A percentile compares a stretch with the other conserved stretches of the same genome.
These are phyloP conservation scores for Trametes coccinea DNA, from an alignment of 768 basidiomycete species.

Conservation along the genomic window DNA sequence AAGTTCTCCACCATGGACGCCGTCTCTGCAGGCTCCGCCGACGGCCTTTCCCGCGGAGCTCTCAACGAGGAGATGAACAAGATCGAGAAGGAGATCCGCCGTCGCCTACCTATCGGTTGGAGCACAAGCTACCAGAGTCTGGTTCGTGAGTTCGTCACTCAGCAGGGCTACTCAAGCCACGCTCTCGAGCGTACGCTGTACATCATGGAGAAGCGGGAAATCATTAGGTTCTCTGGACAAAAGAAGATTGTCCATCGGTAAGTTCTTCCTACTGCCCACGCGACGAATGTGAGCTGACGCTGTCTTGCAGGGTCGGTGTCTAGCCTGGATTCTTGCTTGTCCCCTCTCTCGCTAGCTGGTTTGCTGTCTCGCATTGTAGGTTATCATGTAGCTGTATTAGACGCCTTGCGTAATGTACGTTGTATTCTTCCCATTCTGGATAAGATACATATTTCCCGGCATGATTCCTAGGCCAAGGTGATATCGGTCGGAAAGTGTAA, in stretches of 20 bases:
- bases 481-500: too few species aligned
- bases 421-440: too few species aligned
- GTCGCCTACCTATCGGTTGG: conserved; percentile 91
- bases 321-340: neutral
- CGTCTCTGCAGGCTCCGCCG: conserved; percentile 89
- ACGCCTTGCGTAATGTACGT: conserved; percentile 4
- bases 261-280: neutral
- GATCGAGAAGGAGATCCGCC: conserved; percentile 84
- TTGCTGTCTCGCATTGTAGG: conserved; percentile 13
- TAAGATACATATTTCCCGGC: too few species aligned
- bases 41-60: conserved; percentile 88
- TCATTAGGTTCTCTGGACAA: conserved; percentile 86
- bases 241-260: conserved; percentile 59
- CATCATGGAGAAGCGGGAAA: conserved; percentile 92
- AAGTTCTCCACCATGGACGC: conserved; percentile 99
- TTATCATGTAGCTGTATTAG: conserved; percentile 16
- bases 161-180: conserved; percentile 88
- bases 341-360: neutral
- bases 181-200: conserved; percentile 90
- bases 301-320: conserved; percentile 12
- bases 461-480: too few species aligned
- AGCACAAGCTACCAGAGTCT: conserved; percentile 95
- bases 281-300: neutral
- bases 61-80: conserved; percentile 90
- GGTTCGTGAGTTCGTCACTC: conserved; percentile 88